phyloP scores from a whole-genome alignment of 2,329 filamentous ascomycete genomes.

The Neopestalotiopsis rosae region DNA sequence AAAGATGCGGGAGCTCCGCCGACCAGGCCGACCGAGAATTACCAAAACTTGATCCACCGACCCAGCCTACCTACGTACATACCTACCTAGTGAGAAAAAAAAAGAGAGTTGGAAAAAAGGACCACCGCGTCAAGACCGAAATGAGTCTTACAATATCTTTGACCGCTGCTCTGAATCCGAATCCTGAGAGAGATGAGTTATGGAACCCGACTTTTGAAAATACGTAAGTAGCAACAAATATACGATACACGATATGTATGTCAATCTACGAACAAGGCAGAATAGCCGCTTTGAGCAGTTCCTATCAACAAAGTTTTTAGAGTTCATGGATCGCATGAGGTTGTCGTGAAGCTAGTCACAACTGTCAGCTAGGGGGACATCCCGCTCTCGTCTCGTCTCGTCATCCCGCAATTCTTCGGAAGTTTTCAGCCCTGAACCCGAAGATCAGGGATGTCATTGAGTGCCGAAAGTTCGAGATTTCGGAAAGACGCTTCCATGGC shows the following conservation, averaged over 20 bases:
- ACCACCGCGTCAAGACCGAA: not conserved
- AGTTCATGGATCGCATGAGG: not conserved
- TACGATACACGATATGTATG: not conserved
- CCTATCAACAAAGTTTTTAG: too few relatives aligned
- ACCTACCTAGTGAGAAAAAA: not conserved
- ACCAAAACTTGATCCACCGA: not conserved
- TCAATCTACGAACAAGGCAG: not conserved
- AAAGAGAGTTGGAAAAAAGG: not conserved
- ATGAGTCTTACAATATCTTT: not conserved
- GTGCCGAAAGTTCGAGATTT: not conserved
- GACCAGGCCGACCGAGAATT: not conserved
- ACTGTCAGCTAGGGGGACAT: not conserved
- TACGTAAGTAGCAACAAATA: not conserved
- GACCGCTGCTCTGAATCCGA: not conserved
- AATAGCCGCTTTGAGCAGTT: not conserved
- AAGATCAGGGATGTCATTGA: not conserved
- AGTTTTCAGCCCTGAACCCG: constrained; percentile 1
- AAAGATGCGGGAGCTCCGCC: not conserved
- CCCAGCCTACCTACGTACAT: not conserved
- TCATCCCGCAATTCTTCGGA: not conserved
- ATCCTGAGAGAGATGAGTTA: too few relatives aligned
- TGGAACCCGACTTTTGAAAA: not conserved
- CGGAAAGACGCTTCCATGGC: not conserved
- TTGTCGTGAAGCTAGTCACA: not conserved
- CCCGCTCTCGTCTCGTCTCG: not conserved